phyloP scores from a whole-genome alignment of 1,284 basidiomycete species.

The Ustilago crameri region DNA sequence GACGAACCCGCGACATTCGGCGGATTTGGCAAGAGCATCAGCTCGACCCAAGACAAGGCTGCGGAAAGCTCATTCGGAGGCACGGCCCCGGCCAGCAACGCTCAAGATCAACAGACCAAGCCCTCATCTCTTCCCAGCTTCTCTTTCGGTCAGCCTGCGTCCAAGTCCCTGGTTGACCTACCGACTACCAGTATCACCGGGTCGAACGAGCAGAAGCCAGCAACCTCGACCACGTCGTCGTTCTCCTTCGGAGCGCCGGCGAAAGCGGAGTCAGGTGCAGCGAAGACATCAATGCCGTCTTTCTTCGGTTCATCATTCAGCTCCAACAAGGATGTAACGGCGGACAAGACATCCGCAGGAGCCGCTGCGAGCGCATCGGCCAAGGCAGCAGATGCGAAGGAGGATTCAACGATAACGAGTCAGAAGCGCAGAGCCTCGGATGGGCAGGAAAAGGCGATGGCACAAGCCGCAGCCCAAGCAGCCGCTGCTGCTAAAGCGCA shows the following conservation, averaged over 20 bases:
- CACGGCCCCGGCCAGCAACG: background rate
- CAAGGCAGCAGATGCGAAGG: constrained; percentile 2
- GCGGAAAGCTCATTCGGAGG: constrained; percentile 6
- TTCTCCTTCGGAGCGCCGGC: constrained; percentile 20
- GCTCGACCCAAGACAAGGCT: constrained; percentile 1
- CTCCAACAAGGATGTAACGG: constrained; percentile 1
- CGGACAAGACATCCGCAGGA: background rate
- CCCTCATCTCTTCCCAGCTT: constrained; percentile 21
- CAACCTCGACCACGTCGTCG: constrained; percentile 2
- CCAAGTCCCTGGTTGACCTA: background rate
- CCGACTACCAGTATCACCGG: background rate
- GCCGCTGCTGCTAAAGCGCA: constrained; percentile 5
- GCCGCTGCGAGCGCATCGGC: background rate
- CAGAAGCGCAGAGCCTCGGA: constrained; percentile 26
- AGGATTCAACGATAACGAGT: background rate
- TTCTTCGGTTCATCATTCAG: constrained; percentile 20
- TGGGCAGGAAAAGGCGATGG: constrained; percentile 8
- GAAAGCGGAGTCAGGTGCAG: background rate
- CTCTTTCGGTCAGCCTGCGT: constrained; percentile 19
- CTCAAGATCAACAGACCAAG: constrained; percentile 6
- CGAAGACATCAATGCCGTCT: constrained; percentile 23
- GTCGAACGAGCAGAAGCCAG: background rate
- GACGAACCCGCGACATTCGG: constrained; percentile 1
- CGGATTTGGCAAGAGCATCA: constrained; percentile 5
- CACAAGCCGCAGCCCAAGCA: constrained; percentile 13